These are phyloP conservation scores for Nitzschia sp. DNA, from an alignment of 108 stramenopile species.

Conservation along the genomic window DNA sequence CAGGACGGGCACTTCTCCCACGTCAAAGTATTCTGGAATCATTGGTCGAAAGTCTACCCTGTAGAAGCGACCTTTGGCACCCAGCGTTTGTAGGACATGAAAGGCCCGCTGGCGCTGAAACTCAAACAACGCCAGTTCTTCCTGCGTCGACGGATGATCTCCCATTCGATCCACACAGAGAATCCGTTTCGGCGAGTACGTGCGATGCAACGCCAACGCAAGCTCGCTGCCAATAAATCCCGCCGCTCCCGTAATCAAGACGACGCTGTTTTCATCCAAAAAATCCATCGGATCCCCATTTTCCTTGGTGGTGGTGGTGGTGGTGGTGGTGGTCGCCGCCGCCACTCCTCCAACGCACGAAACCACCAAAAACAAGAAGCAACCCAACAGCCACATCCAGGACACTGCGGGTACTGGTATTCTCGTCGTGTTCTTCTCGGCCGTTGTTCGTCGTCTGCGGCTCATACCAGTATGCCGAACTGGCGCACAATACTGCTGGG, in stretches of 20 bases:
- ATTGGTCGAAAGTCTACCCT: constrained; percentile 74
- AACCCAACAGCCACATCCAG: too few species aligned
- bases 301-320: too few species aligned
- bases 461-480: too few species aligned
- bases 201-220: constrained; percentile 72
- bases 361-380: too few species aligned
- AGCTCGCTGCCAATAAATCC: constrained; percentile 82
- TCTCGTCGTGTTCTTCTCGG: too few species aligned
- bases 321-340: too few species aligned
- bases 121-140: constrained; percentile 68
- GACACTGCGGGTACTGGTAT: too few species aligned
- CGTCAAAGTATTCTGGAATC: constrained; percentile 85
- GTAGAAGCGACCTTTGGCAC: constrained; percentile 53
- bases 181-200: constrained; percentile 59
- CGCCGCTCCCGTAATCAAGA: constrained; percentile 82
- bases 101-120: constrained; percentile 75
- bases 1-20: constrained; percentile 72
- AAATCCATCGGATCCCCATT: constrained; percentile 15
- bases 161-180: constrained; percentile 66
- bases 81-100: constrained; percentile 64
- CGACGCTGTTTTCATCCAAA: constrained; percentile 53
- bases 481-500: too few species aligned
- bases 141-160: constrained; percentile 38
- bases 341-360: too few species aligned
- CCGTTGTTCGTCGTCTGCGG: too few species aligned